These are phyloP conservation scores for Sedum album DNA, from an alignment of 164 flowering plant species.

Conservation along the genomic window DNA sequence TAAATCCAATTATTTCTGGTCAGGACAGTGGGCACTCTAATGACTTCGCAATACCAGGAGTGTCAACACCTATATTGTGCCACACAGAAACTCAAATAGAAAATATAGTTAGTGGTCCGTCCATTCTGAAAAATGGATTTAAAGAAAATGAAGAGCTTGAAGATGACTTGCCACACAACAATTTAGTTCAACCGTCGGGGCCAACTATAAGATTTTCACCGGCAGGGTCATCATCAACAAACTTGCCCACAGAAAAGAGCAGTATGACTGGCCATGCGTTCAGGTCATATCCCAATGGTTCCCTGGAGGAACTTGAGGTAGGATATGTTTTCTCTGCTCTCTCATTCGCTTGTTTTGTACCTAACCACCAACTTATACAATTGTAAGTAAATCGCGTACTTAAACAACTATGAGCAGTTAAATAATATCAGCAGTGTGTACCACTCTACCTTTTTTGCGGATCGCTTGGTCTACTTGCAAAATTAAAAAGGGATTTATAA, in stretches of 20 bases:
- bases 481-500: background rate
- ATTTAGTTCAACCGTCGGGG: constrained; percentile 19
- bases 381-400: background rate
- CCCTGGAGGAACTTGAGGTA: constrained; percentile 87
- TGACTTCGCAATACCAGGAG: constrained; percentile 5
- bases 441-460: too few species aligned
- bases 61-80: constrained; percentile 17
- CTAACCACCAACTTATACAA: background rate
- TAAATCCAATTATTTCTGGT: constrained; percentile 1
- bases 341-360: background rate
- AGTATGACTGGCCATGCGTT: constrained; percentile 14
- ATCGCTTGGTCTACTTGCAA: too few species aligned
- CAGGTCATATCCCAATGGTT: constrained; percentile 21
- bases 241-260: constrained; percentile 11
- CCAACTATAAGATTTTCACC: constrained; percentile 14
- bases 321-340: constrained; percentile 9
- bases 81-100: constrained; percentile 44
- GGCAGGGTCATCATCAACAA: constrained; percentile 14
- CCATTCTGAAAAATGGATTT: constrained; percentile 21
- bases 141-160: constrained; percentile 60
- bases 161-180: constrained; percentile 27
- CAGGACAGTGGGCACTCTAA: background rate
- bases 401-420: background rate
- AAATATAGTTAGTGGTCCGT: constrained; percentile 30
- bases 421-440: background rate